Evolutionary conservation across 495 filamentous ascomycete species (phyloP).

Genomic region (Gamarada debralockiae): DNA sequence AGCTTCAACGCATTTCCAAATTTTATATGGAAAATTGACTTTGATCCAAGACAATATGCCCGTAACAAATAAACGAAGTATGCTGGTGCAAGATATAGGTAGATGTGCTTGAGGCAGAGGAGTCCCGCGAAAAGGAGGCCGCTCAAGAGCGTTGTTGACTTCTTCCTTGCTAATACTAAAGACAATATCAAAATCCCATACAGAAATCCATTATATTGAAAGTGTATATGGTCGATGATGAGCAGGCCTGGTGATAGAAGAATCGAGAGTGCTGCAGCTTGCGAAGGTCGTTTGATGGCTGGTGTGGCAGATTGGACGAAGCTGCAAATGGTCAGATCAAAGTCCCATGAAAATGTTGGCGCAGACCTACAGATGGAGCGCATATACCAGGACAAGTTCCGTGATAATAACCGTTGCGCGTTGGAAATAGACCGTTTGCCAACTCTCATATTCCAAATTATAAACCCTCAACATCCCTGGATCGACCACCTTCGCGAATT

Average conservation of each 20-base stretch:
- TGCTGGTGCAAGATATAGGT: slow-evolving; percentile 92
- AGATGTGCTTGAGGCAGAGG: slow-evolving; percentile 95
- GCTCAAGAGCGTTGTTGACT: slow-evolving; percentile 70
- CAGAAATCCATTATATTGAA: slow-evolving; percentile 97
- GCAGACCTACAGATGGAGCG: slow-evolving; percentile 65
- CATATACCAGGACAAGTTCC: slow-evolving; percentile 79
- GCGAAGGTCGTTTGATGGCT: slow-evolving; percentile 71
- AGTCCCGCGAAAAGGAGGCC: slow-evolving; percentile 80
- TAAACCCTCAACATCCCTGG: slow-evolving; percentile 78
- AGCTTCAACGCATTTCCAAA: slow-evolving; percentile 80
- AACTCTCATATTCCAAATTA: slow-evolving; percentile 80
- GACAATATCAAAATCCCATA: slow-evolving; percentile 88
- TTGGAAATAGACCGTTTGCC: slow-evolving; percentile 92
- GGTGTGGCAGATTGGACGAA: slow-evolving; percentile 15
- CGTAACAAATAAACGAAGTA: slow-evolving; percentile 93
- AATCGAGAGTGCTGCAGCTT: slow-evolving; percentile 84
- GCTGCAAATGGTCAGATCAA: slow-evolving; percentile 9
- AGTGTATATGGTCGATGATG: slow-evolving; percentile 98
- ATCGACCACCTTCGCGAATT: slow-evolving; percentile 70
- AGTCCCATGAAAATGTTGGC: not conserved
- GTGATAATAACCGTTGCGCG: slow-evolving; percentile 81
- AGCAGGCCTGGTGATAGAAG: slow-evolving; percentile 88
- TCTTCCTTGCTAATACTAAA: slow-evolving; percentile 73
- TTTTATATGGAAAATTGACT: slow-evolving; percentile 70
- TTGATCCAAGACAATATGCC: slow-evolving; percentile 80